phyloP scores from a whole-genome alignment of 179 eudicot genomes.

The Silene vulgaris region DNA sequence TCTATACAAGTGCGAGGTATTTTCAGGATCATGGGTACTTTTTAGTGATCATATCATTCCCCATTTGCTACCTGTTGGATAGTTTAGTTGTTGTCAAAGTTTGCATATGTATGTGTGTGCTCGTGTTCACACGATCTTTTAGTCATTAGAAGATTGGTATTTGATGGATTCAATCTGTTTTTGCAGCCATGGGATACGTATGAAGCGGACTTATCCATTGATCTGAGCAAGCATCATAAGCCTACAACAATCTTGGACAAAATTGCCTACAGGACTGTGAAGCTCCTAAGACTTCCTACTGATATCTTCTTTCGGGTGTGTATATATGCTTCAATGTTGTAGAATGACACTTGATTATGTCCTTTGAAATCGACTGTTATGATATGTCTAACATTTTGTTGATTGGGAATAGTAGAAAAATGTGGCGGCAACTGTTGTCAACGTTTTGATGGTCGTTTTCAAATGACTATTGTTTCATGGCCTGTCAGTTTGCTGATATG shows the following conservation, averaged over 20 bases:
- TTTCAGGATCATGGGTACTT: no score
- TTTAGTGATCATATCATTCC: no score
- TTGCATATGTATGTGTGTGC: background rate
- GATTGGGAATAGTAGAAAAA: background rate
- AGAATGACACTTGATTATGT: background rate
- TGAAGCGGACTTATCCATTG: slow-evolving; percentile 35
- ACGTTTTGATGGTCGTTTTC: no score
- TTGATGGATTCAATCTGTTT: background rate
- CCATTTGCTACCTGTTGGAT: no score
- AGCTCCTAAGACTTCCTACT: slow-evolving; percentile 32
- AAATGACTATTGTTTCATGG: no score
- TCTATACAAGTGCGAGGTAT: no score
- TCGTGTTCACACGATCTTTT: background rate
- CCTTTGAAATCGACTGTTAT: background rate
- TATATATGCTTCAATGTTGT: background rate
- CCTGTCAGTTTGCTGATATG: background rate
- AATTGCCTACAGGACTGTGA: slow-evolving; percentile 36
- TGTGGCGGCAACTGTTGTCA: background rate
- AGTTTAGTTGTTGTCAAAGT: background rate
- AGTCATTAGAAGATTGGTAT: background rate
- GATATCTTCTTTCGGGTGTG: slow-evolving; percentile 38
- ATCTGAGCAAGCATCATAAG: slow-evolving; percentile 36
- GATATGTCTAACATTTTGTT: background rate
- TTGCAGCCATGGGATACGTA: slow-evolving; percentile 43
- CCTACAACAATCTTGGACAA: slow-evolving; percentile 36